Evolutionary conservation across 2,329 filamentous ascomycete species (phyloP), one percentile per base, ranked within the genome.

Genomic region (Huntiella decipiens): DNA sequence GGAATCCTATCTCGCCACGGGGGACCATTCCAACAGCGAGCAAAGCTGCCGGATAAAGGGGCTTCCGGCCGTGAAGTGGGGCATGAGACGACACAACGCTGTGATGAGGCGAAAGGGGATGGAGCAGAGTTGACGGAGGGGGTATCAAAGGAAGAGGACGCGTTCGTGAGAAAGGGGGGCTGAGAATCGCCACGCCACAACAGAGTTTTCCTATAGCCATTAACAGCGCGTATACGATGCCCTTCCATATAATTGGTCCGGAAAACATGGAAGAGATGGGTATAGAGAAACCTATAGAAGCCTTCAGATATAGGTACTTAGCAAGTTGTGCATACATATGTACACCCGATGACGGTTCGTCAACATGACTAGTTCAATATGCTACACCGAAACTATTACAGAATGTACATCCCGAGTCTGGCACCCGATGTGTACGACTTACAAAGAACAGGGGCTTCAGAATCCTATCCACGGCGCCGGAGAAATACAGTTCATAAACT

Each of bases 181-280:
- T 33, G 55, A 55, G 2, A 74, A 50, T 0, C 78, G 63, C 70
- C 75, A 80, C 5, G 0, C 77, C 73, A n/a, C 74, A 77, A 1
- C 66, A 46, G 1, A 77, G 50, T 54, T 82, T 82, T 3, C 62
- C 68, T 2, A 82, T 43, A 1, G 67, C 56, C 82, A 91, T 91
- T 3, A 91, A 60, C 0, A 78, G 51, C 0, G 78, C 67, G 54
- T 87, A 91, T 1, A 86, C 67, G 0, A 86, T 51, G 0, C 82
- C 82, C 8, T 74, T 72, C 82, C 81, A 91, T 1, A 86, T 60
- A 0, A 82, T 66, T 0, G 61, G 54, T 0, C 71, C 71, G 0
- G 58, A 57, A 53, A 86, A 88, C 66, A 91, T 75, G 4, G 72
- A 61, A 0, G 70, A 73, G 28, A 88, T 78, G 0, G 82, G 82